Evolutionary conservation across 2,329 filamentous ascomycete species (phyloP), one percentile per base, ranked within the genome.

Genomic region (Aspergillus pseudoterreus): DNA sequence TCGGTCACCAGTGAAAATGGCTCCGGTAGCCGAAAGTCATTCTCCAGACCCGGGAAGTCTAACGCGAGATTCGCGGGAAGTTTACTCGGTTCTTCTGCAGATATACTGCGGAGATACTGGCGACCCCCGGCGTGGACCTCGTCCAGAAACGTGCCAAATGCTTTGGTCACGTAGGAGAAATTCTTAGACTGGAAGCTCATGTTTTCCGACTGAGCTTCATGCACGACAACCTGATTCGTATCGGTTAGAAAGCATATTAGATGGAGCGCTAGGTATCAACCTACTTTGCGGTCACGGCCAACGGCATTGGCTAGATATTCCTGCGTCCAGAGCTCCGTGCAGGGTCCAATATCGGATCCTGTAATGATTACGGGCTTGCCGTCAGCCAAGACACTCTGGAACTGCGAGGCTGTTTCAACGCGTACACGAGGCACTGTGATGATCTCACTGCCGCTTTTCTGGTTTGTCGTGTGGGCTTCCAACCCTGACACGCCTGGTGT

Each of bases 181-280:
- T 95, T 95, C 70, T 95, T 95, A 43, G 78, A 76, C 51, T 84
- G 84, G 64, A 96, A 95, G 59, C 89, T 86, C 86, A 95, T 90
- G 43, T 81, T 81, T 27, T 81, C 75, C 4, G 75, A 78, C 6
- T 76, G 70, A 17, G 86, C 83, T 57, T 88, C 82, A 63, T 96
- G 91, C 4, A 95, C 82, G 10, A 90, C 77, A 12, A 95, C 80
- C 81, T 88, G 51, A 62, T 58, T 39, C 27, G 43, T 11, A 36
- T 50, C 41, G 52, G 33, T 48, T 47, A 50, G 27, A 32, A 41
- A 32, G 30, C 17, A 42, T 19, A 42, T 42, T 42, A 42, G n/a
- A 42, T 42, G 39, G 17, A 22, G 6, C 19, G 2, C 15, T n/a
- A 17, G 10, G 14, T 15, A 19, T 58, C 65, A 15, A 38, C 45